Evolutionary conservation across 2,329 filamentous ascomycete species (phyloP).

Genomic region (Pestalotiopsis sp.): DNA sequence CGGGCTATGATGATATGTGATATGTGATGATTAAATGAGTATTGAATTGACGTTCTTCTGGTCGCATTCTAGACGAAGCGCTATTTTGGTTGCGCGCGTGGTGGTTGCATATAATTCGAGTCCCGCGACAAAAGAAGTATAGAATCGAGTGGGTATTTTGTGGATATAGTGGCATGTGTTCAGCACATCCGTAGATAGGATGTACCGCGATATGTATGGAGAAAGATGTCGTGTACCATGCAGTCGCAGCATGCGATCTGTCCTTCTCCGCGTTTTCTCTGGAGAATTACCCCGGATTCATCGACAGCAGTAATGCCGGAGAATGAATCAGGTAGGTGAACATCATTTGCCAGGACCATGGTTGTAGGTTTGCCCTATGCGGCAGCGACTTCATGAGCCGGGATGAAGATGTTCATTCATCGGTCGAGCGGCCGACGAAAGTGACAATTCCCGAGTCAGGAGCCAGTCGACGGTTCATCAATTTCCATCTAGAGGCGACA

Average conservation of each 20-base stretch:
- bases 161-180: neutral
- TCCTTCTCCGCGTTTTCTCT: neutral
- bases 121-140: neutral
- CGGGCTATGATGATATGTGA: neutral
- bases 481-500: neutral
- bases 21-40: neutral
- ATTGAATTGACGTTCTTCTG: neutral
- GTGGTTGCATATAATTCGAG: neutral
- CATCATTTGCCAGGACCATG: neutral
- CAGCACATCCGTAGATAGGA: neutral
- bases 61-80: neutral
- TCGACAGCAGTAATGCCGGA: neutral
- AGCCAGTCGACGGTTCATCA: neutral
- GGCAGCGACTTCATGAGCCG: neutral
- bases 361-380: neutral
- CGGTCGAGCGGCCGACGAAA: neutral
- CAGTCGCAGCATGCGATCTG: neutral
- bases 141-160: neutral
- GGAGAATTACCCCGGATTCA: neutral
- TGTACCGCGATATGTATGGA: neutral
- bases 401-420: neutral
- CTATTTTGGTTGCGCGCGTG: neutral
- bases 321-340: neutral
- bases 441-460: slow-evolving; percentile 3
- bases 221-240: neutral